Percentiles rank a stretch among this genome's conserved stretches.
These are phyloP conservation scores for Gnaphalium uliginosum DNA, from an alignment of 129 eudicot species.

Conservation along the genomic window DNA sequence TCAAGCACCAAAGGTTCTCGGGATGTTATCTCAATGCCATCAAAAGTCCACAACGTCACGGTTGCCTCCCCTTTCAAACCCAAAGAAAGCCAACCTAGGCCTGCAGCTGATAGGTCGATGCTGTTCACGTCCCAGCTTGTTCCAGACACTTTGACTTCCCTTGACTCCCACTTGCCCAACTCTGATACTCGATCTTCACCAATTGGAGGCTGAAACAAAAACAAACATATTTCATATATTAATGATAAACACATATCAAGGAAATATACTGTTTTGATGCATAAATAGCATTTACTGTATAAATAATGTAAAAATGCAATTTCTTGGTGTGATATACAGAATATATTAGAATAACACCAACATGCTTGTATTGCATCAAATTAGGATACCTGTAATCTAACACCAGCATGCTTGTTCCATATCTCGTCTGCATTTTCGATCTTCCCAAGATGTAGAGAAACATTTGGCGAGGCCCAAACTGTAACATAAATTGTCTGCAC, in stretches of 20 bases:
- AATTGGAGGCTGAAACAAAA: conserved; percentile 76
- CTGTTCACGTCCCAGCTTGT: conserved; percentile 95
- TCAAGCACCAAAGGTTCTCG: conserved; percentile 81
- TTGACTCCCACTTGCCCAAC: conserved; percentile 74
- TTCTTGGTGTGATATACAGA: background rate
- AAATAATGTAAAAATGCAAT: background rate
- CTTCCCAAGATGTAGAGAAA: conserved; percentile 94
- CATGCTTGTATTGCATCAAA: background rate
- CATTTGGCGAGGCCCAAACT: conserved; percentile 83
- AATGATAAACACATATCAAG: too few species aligned
- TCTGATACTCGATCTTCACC: conserved; percentile 73
- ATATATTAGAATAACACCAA: background rate
- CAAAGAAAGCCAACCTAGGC: conserved; percentile 92
- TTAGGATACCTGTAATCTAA: conserved; percentile 76
- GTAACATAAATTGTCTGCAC: conserved; percentile 91
- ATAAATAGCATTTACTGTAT: background rate
- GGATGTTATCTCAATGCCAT: conserved; percentile 63
- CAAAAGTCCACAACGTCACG: conserved; percentile 72
- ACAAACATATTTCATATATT: background rate
- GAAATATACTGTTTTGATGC: background rate
- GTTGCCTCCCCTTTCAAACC: conserved; percentile 91
- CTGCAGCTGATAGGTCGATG: conserved; percentile 74
- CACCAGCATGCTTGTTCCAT: conserved; percentile 84
- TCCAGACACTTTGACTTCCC: conserved; percentile 76
- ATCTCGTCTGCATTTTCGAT: conserved; percentile 88